Base-by-base conservation (phyloP, 768 basidiomycete species). In the Serendipita sp. region DNA sequence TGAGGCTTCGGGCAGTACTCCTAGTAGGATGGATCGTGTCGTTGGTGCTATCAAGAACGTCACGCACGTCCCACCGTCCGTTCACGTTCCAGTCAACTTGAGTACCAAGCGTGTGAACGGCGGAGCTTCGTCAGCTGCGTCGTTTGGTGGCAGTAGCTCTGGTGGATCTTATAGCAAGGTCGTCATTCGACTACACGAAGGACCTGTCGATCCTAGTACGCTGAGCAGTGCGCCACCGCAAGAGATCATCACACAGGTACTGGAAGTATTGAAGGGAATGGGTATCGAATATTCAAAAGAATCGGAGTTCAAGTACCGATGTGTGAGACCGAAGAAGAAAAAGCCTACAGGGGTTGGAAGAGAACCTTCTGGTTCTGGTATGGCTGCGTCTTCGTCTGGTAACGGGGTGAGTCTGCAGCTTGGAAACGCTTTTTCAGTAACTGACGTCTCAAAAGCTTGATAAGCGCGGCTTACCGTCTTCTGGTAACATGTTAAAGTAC, bases 231-330 rank as follows among this genome's bases (percentile, higher is more conserved):
- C 83, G 23, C 77, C 85, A 7, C 93, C 95, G 41, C 83, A 85
- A 0, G 88, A 90, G 68, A 93, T 98, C 41, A 90, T 98, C 78
- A 82, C 80, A 66, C 89, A 92, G 71, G 82, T 98, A 35, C 81
- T 82, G 70, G 79, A 80, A 67, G 87, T 93, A 11, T 78, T 99
- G 66, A 81, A 84, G 69, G 82, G 81, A 36, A 92, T 98, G 91
- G 96, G 95, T 18, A 78, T 99, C 64, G 92, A 94, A 65, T 81
- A 94, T 66, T 83, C 87, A 70, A 74, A 83, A 36, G 96, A 99
- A 76, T 86, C 85, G 68, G 91, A 96, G 71, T 98, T 82, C 77
- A 94, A 91, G 78, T 86, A 86, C 71, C 78, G 89, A 66, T 96
- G 94, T 72, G 79, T 92, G 35, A 79, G 94, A 28, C 78, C 79